Evolutionary conservation across 208 protist species (phyloP).

Genomic region (Vickermania spadyakhi): DNA sequence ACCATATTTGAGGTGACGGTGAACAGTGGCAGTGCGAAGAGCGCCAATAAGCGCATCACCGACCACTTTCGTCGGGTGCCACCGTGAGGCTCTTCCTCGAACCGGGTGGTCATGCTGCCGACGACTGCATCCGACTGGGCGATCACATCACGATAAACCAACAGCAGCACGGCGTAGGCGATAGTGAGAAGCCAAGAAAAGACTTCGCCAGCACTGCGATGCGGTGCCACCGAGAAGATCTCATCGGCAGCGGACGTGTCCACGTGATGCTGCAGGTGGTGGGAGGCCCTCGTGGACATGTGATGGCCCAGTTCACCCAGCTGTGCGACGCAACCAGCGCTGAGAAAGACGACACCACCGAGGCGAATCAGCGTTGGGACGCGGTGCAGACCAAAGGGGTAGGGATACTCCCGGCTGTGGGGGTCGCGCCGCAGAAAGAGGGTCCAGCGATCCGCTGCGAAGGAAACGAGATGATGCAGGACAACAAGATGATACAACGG

Average conservation of each 20-base stretch:
- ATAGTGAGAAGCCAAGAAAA: not conserved
- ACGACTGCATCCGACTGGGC: not conserved
- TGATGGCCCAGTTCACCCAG: conserved; percentile 40
- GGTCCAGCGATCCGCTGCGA: not conserved
- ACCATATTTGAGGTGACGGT: not conserved
- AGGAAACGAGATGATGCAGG: not conserved
- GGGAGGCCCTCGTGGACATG: conserved; percentile 19
- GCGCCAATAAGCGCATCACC: not conserved
- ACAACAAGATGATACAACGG: not conserved
- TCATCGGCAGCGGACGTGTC: not conserved
- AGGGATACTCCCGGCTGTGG: conserved; percentile 14
- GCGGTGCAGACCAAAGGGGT: conserved; percentile 37
- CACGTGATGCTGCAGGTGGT: conserved; percentile 4
- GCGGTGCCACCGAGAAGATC: not conserved
- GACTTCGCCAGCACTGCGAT: not conserved
- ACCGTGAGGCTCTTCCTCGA: not conserved
- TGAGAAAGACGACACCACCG: conserved; percentile 35
- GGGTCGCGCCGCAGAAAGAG: not conserved
- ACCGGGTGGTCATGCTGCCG: not conserved
- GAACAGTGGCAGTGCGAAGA: not conserved
- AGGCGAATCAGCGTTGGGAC: conserved; percentile 42
- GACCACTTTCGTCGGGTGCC: not conserved
- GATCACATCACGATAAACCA: conserved; percentile 1
- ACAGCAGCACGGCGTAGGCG: not conserved
- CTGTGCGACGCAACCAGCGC: conserved; percentile 45